These are phyloP conservation scores for Geotrichum aggregatum DNA, from an alignment of 1,139 yeast genomes.

Conservation along the genomic window DNA sequence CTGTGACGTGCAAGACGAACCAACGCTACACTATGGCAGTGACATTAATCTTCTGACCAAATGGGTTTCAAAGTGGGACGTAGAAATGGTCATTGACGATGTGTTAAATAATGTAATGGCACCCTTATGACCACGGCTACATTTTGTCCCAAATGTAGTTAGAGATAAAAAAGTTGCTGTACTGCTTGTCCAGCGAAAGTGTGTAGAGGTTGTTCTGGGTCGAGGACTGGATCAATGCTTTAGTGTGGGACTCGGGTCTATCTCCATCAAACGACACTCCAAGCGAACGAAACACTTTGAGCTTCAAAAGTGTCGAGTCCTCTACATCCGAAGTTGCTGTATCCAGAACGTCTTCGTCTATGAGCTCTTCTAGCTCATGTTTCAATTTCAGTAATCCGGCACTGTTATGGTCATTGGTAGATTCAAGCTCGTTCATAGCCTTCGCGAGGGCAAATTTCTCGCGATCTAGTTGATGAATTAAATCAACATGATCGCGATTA, in stretches of 20 bases:
- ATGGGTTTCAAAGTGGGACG: conserved; percentile 45
- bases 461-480: conserved; percentile 43
- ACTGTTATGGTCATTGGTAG: conserved; percentile 47
- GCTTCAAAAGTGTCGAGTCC: conserved; percentile 39
- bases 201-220: conserved; percentile 48
- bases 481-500: conserved; percentile 30
- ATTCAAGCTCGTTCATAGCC: conserved; percentile 54
- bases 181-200: conserved; percentile 53
- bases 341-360: conserved; percentile 34
- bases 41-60: conserved; percentile 43
- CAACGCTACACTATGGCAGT: conserved; percentile 52
- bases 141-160: conserved; percentile 63
- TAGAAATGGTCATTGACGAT: conserved; percentile 48
- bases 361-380: conserved; percentile 41
- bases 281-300: conserved; percentile 40
- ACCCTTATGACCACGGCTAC: conserved; percentile 40
- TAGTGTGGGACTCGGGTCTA: conserved; percentile 35
- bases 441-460: conserved; percentile 54
- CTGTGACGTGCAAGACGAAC: conserved; percentile 45
- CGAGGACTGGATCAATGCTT: conserved; percentile 52
- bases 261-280: conserved; percentile 39
- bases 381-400: conserved; percentile 45
- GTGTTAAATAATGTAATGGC: conserved; percentile 47
- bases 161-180: conserved; percentile 60
- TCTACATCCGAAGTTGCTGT: conserved; percentile 35